A percentile compares a stretch with the other conserved stretches of the same genome.
These are phyloP conservation scores for Codiaeum variegatum DNA, from an alignment of 441 rosid species.

Conservation along the genomic window DNA sequence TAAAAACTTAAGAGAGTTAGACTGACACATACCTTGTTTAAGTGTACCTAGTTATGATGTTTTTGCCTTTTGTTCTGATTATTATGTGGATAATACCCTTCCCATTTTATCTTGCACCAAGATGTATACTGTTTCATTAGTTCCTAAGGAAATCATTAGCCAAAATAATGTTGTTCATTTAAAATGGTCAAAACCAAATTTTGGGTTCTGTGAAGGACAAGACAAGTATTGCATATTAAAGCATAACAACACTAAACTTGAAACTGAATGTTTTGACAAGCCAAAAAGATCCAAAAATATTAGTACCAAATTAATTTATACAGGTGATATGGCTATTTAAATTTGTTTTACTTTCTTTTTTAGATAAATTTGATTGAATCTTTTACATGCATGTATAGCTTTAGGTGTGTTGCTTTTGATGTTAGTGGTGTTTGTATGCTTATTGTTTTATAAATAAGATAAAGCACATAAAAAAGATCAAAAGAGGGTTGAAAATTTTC, in stretches of 20 bases:
- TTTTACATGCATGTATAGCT: constrained; percentile 1
- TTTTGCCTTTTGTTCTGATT: not conserved
- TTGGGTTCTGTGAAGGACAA: constrained; percentile 16
- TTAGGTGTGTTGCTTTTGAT: constrained; percentile 1
- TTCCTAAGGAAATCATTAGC: constrained; percentile 3
- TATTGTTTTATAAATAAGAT: not conserved
- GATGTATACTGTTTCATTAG: constrained; percentile 14
- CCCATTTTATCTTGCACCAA: constrained; percentile 16
- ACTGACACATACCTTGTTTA: constrained; percentile 16
- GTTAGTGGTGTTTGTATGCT: not conserved
- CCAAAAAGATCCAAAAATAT: constrained; percentile 1
- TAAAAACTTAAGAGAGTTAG: not conserved
- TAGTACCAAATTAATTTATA: constrained; percentile 11
- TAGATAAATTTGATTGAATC: not conserved
- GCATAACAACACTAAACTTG: not conserved
- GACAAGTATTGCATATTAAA: constrained; percentile 13
- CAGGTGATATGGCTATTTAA: constrained; percentile 3
- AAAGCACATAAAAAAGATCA: constrained; percentile 18
- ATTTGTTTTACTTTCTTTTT: too few species aligned
- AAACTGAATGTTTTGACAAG: constrained; percentile 14
- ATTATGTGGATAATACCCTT: not conserved
- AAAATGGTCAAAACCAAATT: constrained; percentile 16
- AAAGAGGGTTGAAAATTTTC: constrained; percentile 20
- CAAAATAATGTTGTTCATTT: constrained; percentile 4
- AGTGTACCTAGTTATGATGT: constrained; percentile 12